Percentiles rank a stretch among this genome's conserved stretches.
Evolutionary conservation across 768 basidiomycete genomes (phyloP).

Genomic region (Boletales sp.): DNA sequence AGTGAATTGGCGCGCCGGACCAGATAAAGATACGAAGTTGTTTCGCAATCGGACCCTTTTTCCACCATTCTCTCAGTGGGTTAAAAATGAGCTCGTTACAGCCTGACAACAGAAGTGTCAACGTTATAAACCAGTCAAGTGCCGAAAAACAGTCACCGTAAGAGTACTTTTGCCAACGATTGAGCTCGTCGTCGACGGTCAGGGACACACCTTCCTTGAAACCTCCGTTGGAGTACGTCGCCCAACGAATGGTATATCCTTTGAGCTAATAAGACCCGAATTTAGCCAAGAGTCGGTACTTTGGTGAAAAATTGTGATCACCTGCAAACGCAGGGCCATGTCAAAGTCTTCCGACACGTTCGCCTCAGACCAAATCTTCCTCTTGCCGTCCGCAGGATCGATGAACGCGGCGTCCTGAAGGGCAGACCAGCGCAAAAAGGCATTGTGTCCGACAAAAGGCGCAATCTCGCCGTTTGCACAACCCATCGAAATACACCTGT

Average conservation of each 20-base stretch:
- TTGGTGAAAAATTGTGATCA: constrained; percentile 12
- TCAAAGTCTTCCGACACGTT: constrained; percentile 72
- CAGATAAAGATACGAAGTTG: constrained; percentile 76
- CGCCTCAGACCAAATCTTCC: constrained; percentile 70
- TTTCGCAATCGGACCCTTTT: constrained; percentile 75
- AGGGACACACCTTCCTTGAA: constrained; percentile 93
- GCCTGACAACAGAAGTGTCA: constrained; percentile 21
- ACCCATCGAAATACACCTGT: constrained; percentile 76
- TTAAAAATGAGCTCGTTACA: constrained; percentile 72
- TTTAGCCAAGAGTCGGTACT: constrained; percentile 60
- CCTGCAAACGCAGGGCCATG: constrained; percentile 58
- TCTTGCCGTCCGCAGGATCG: constrained; percentile 50
- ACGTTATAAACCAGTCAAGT: constrained; percentile 10
- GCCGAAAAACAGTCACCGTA: constrained; percentile 49
- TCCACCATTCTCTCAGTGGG: constrained; percentile 76
- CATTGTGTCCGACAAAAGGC: constrained; percentile 85
- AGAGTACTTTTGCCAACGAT: constrained; percentile 89
- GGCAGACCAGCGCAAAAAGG: constrained; percentile 87
- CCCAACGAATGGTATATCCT: constrained; percentile 46
- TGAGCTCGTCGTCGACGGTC: constrained; percentile 87
- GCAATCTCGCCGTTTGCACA: constrained; percentile 74
- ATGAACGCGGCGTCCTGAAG: constrained; percentile 83
- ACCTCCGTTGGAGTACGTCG: constrained; percentile 80
- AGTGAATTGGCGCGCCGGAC: constrained; percentile 74
- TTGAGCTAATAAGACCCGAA: constrained; percentile 25